phyloP scores from a whole-genome alignment of 2,329 filamentous ascomycete genomes.

The Aspergillus melleus region DNA sequence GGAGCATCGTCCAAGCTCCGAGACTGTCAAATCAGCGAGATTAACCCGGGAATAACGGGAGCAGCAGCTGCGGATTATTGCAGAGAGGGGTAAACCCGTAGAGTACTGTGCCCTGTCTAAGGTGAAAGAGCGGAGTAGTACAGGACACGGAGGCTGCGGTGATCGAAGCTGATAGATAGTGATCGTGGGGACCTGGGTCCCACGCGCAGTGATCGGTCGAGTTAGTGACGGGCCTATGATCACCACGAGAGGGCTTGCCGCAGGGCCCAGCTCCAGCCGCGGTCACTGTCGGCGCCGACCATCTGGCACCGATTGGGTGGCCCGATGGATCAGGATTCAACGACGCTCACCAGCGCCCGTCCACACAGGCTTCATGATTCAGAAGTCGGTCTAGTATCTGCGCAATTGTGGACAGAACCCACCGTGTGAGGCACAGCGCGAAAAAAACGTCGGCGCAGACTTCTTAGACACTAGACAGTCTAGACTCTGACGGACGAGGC shows the following conservation, averaged over 20 bases:
- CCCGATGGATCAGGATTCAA: not conserved
- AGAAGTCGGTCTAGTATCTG: not conserved
- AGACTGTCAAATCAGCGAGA: conserved; percentile 1
- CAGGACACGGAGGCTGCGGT: not conserved
- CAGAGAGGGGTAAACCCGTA: not conserved
- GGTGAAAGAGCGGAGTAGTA: not conserved
- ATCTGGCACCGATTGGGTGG: conserved; percentile 12
- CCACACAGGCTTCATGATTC: not conserved
- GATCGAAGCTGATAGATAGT: not conserved
- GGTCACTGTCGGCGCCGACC: conserved; percentile 9
- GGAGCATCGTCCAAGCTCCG: conserved; percentile 1
- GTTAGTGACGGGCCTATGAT: conserved; percentile 14
- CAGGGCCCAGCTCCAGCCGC: conserved; percentile 7
- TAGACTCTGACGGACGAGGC: not conserved
- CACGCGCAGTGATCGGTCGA: conserved; percentile 13
- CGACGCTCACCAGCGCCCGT: not conserved
- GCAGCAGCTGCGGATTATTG: not conserved
- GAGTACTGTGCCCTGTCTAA: not conserved
- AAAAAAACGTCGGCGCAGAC: not conserved
- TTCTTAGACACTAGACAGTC: not conserved
- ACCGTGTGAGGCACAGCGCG: not conserved
- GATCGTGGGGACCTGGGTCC: conserved; percentile 4
- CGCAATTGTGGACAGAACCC: not conserved
- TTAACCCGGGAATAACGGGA: not conserved
- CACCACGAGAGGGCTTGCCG: conserved; percentile 9